Evolutionary conservation across 1,139 yeast genomes (phyloP), one percentile per base, ranked within the genome.

Genomic region (Geotrichum phurueaensis): DNA sequence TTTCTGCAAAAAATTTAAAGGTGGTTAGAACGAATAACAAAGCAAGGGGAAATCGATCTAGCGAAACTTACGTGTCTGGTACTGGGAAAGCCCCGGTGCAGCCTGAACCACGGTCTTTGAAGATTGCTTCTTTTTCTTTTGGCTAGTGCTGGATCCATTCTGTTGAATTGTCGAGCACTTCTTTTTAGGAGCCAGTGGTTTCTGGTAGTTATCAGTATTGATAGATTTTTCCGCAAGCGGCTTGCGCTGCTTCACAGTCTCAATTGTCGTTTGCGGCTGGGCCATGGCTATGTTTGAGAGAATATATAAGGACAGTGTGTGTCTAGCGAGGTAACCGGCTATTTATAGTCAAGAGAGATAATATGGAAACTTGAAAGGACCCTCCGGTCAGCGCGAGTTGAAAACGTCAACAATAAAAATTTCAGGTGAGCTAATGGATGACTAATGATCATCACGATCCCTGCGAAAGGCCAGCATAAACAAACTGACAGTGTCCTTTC

Each of bases 51-150:
- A 31, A 52, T n/a, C 6, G 3, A 50, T 12, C 13, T 22, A 7
- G 7, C 4, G 22, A 25, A 23, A 23, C 58, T 12, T 49, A 55
- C 58, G 33, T 36, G 58, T 50, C 22, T 56, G 58, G 20, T 50
- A 29, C 20, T 50, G 25, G 13, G 31, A 23, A 50, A 22, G 39
- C n/a, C 13, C 39, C 3, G 3, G 13, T 10, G 13, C 9, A 15
- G 39, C n/a, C 39, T 33, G 13, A 6, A 15, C n/a, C 13, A 15
- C 39, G 13, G 13, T 33, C 13, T 33, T 33, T 33, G 39, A 10
- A 15, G 4, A 13, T 15, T 10, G 13, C n/a, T 33, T 33, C 39
- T 33, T 33, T 33, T 4, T 33, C 4, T 10, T 33, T 3, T 12
- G 3, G n/a, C 13, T 33, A 13, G 3, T 33, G 9, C 39, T 33